Conservation (phyloP, 495 filamentous ascomycete species). For the Evansstolkia leycettana region DNA sequence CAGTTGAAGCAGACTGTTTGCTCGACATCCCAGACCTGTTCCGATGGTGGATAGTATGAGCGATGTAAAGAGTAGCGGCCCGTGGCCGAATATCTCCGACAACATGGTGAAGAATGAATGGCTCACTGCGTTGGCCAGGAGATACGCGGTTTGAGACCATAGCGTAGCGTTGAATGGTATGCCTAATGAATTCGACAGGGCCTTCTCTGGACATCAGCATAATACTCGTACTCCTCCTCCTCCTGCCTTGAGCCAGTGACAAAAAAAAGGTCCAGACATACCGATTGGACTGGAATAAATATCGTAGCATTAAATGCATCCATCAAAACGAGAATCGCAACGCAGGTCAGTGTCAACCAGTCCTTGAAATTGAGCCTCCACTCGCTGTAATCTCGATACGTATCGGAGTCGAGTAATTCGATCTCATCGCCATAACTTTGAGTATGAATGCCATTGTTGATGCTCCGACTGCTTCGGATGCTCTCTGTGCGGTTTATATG, state of each 20-base stretch:
- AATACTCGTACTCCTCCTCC: too few species aligned
- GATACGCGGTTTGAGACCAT: conserved; percentile 31
- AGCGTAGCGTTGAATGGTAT: conserved; percentile 19
- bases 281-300: conserved; percentile 18
- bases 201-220: conserved; percentile 11
- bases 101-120: conserved; percentile 29
- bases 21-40: conserved; percentile 45
- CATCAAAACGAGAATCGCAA: conserved; percentile 25
- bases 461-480: conserved; percentile 7
- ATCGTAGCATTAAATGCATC: conserved; percentile 27
- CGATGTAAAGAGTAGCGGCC: conserved; percentile 35
- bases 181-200: conserved; percentile 15
- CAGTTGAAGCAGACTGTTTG: conserved; percentile 46
- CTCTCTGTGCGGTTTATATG: conserved; percentile 9
- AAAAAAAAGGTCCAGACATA: conserved; percentile 1
- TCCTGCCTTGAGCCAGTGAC: not conserved
- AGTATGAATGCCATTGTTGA: conserved; percentile 5
- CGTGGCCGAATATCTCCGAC: conserved; percentile 28
- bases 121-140: conserved; percentile 23
- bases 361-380: conserved; percentile 18
- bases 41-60: conserved; percentile 44
- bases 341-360: conserved; percentile 21
- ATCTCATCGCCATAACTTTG: conserved; percentile 6
- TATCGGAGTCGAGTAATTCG: conserved; percentile 12
- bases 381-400: conserved; percentile 1